phyloP scores from a whole-genome alignment of 306 rosid genomes.

The Cucurbita pepo region DNA sequence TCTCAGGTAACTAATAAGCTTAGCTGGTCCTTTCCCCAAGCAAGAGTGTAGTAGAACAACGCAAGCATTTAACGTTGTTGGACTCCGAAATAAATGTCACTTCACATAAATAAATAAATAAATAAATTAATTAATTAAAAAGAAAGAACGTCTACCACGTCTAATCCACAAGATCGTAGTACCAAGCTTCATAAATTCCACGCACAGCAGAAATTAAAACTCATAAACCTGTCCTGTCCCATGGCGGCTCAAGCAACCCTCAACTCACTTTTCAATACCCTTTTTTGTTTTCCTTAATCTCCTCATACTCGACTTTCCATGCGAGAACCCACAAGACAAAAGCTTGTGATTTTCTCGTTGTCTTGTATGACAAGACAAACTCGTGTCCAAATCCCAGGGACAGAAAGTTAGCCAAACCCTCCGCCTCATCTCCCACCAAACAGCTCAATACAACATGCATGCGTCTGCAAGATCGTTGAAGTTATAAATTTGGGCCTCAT shows the following conservation, averaged over 20 bases:
- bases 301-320: neutral
- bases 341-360: neutral
- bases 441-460: too few species aligned
- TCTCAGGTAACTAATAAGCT: neutral
- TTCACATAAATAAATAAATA: neutral
- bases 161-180: neutral
- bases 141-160: neutral
- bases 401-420: neutral
- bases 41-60: neutral
- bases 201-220: neutral
- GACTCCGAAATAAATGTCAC: conserved; percentile 7
- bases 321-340: neutral
- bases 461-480: too few species aligned
- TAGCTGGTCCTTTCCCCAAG: neutral
- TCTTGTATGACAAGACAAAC: neutral
- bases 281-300: neutral
- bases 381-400: neutral
- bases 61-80: conserved; percentile 2
- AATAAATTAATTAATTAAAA: too few species aligned
- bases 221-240: neutral
- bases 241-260: neutral
- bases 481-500: too few species aligned
- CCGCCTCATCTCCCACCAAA: too few species aligned
- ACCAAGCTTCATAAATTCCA: neutral
- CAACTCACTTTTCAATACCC: neutral